Percentiles rank a stretch among this genome's conserved stretches.
phyloP scores from a whole-genome alignment of 306 rosid genomes.

The Crotalaria pallida region DNA sequence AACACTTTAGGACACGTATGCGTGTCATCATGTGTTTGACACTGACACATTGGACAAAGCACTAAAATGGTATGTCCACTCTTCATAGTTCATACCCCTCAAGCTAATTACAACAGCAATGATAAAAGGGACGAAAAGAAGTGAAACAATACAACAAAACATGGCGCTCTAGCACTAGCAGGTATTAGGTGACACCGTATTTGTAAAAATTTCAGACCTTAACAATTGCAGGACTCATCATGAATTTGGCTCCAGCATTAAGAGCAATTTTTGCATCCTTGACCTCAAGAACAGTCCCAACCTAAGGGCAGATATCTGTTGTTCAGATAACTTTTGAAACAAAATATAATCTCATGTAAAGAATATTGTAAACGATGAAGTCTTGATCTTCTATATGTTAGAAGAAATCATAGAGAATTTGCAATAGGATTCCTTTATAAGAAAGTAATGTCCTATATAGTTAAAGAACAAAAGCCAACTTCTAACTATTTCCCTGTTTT shows the following conservation, averaged over 20 bases:
- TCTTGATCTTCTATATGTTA: conserved; percentile 1
- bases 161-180: not conserved
- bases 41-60: not conserved
- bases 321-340: conserved; percentile 22
- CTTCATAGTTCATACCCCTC: not conserved
- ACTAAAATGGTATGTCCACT: not conserved
- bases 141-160: not conserved
- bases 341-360: conserved; percentile 5
- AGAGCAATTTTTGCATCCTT: conserved; percentile 76
- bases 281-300: conserved; percentile 76
- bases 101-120: not conserved
- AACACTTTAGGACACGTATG: not conserved
- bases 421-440: not conserved
- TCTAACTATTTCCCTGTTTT: not conserved
- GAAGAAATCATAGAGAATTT: conserved; percentile 2
- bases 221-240: conserved; percentile 84
- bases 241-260: conserved; percentile 79
- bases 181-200: not conserved
- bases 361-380: not conserved
- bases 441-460: not conserved
- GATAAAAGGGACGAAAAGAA: not conserved
- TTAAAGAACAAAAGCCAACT: not conserved
- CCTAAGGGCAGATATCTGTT: conserved; percentile 42
- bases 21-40: not conserved
- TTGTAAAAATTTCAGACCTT: conserved; percentile 38